A percentile compares a stretch with the other conserved stretches of the same genome.
phyloP scores from a whole-genome alignment of 768 basidiomycete species.

The Hortiboletus flavorubellus region DNA sequence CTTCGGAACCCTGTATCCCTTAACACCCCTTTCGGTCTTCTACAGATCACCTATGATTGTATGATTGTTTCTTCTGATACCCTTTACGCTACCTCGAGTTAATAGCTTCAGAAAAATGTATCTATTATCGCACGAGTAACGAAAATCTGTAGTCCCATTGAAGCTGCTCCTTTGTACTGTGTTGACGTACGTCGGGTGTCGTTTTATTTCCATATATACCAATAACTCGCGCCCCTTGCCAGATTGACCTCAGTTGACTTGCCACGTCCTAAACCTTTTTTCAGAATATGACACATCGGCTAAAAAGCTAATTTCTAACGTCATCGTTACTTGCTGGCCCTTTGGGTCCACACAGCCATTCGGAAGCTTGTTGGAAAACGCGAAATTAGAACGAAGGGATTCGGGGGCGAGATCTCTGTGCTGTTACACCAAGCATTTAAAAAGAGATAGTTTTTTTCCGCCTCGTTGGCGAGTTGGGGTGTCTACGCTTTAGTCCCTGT shows the following conservation, averaged over 20 bases:
- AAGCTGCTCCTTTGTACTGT: background rate
- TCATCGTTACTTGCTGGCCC: background rate
- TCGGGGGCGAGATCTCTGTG: too few species aligned
- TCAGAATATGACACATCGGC: constrained; percentile 2
- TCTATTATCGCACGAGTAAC: constrained; percentile 22
- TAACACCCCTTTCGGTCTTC: constrained; percentile 11
- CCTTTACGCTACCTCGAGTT: constrained; percentile 28
- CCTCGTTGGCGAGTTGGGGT: background rate
- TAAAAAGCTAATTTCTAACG: background rate
- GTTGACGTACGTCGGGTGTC: background rate
- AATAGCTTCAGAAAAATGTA: constrained; percentile 30
- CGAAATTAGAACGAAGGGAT: too few species aligned
- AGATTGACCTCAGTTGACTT: background rate
- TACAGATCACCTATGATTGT: constrained; percentile 21
- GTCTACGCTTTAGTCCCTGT: background rate
- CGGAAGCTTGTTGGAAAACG: background rate
- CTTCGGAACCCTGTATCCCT: constrained; percentile 29
- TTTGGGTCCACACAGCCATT: background rate
- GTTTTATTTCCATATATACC: background rate
- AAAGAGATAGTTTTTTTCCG: background rate
- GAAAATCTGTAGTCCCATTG: constrained; percentile 3
- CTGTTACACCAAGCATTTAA: too few species aligned
- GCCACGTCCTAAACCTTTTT: background rate
- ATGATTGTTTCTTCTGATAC: constrained; percentile 25
- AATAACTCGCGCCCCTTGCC: constrained; percentile 4